phyloP scores from a whole-genome alignment of 2,329 filamentous ascomycete species.

The Arthrinium puccinioides region DNA sequence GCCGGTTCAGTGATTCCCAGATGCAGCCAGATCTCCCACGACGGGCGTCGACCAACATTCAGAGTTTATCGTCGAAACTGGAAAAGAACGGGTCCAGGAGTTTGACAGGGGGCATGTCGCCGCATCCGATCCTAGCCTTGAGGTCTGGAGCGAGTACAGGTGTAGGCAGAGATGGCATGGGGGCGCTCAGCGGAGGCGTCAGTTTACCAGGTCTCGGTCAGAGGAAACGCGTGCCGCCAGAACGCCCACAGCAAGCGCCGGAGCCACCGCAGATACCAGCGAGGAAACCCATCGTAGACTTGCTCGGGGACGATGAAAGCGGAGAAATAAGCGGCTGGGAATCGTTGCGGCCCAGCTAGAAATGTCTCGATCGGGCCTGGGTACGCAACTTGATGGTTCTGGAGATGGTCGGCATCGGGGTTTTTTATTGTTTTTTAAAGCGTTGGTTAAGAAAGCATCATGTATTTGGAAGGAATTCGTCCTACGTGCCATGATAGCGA shows the following conservation, averaged over 20 bases:
- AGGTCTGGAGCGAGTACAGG: slow-evolving; percentile 10
- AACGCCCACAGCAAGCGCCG: slow-evolving; percentile 16
- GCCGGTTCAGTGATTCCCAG: slow-evolving; percentile 12
- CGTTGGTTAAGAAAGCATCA: too few species aligned
- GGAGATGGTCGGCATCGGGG: too few species aligned
- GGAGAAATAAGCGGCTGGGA: slow-evolving; percentile 46
- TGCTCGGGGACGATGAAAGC: slow-evolving; percentile 37
- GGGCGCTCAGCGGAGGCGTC: slow-evolving; percentile 11
- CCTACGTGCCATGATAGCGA: too few species aligned
- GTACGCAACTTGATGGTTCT: too few species aligned
- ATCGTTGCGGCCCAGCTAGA: slow-evolving; percentile 38
- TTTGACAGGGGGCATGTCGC: slow-evolving; percentile 20
- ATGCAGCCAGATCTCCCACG: slow-evolving; percentile 17
- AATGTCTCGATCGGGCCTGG: not conserved
- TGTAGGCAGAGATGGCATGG: not conserved
- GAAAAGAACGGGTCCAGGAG: slow-evolving; percentile 15
- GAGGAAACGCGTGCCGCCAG: slow-evolving; percentile 20
- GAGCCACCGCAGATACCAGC: slow-evolving; percentile 18
- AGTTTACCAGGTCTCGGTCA: slow-evolving; percentile 20
- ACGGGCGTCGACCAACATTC: slow-evolving; percentile 17
- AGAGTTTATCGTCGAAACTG: slow-evolving; percentile 20
- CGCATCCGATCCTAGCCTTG: not conserved
- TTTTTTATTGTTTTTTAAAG: too few species aligned
- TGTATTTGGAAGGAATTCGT: too few species aligned
- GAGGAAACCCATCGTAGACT: slow-evolving; percentile 32